phyloP scores from a whole-genome alignment of 2,329 filamentous ascomycete species.

The Sporothrix euskadiensis region DNA sequence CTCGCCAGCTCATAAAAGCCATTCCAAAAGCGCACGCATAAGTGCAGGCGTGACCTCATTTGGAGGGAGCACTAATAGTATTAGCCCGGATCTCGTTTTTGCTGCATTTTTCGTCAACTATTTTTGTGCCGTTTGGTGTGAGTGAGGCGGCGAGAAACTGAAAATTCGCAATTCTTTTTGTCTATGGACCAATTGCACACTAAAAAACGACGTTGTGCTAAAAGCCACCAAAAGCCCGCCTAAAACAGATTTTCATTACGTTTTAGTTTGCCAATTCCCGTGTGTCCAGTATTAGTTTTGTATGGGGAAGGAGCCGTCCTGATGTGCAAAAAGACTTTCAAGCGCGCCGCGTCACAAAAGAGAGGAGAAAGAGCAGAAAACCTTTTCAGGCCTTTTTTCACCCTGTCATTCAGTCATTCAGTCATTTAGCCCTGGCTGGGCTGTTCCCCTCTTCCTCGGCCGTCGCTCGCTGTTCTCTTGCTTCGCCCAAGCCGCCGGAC shows the following conservation, averaged over 20 bases:
- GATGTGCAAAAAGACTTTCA: slow-evolving; percentile 15
- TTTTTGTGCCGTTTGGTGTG: not conserved
- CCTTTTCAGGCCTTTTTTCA: slow-evolving; percentile 18
- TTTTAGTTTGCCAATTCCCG: slow-evolving; percentile 33
- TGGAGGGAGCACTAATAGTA: not conserved
- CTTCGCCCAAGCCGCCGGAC: not conserved
- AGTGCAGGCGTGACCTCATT: slow-evolving; percentile 3
- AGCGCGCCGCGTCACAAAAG: not conserved
- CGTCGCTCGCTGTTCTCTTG: not conserved
- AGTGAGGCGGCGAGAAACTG: not conserved
- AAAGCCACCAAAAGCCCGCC: not conserved
- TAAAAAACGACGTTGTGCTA: slow-evolving; percentile 9
- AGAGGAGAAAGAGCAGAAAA: not conserved
- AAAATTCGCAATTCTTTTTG: not conserved
- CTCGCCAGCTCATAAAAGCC: not conserved
- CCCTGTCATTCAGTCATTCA: not conserved
- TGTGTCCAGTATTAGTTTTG: slow-evolving; percentile 19
- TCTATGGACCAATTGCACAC: slow-evolving; percentile 5
- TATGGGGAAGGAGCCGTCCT: not conserved
- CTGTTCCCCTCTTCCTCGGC: not conserved
- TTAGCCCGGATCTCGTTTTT: not conserved
- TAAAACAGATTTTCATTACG: slow-evolving; percentile 33
- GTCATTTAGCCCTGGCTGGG: not conserved
- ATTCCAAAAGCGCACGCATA: not conserved
- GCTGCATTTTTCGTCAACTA: not conserved